Percentiles rank a stretch among this genome's conserved stretches.
Evolutionary conservation across 768 basidiomycete genomes (phyloP).

Genomic region (Mycena alexandri): DNA sequence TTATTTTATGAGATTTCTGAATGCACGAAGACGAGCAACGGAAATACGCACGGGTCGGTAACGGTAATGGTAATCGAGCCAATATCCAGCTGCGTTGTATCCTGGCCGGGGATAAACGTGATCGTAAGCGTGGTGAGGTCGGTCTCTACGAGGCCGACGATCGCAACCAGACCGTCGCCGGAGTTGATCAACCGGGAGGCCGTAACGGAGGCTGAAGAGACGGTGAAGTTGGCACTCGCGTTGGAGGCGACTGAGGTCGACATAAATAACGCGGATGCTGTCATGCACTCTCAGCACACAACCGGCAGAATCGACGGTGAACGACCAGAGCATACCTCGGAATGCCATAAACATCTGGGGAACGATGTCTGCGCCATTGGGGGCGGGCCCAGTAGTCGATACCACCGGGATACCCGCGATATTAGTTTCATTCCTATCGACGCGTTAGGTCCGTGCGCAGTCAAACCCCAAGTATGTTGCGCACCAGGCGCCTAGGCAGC

Average conservation of each 20-base stretch:
- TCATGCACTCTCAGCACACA: too few species aligned
- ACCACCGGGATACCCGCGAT: conserved; percentile 43
- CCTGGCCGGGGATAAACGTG: conserved; percentile 49
- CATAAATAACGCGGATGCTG: conserved; percentile 61
- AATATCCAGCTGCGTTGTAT: conserved; percentile 53
- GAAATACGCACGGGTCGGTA: conserved; percentile 39
- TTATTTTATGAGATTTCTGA: background rate
- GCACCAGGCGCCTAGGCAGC: conserved; percentile 62
- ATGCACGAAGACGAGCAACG: background rate
- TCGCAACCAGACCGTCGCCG: conserved; percentile 51
- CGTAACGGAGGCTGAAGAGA: conserved; percentile 53
- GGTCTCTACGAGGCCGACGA: conserved; percentile 55
- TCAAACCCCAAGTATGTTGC: conserved; percentile 15
- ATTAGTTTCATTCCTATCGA: conserved; percentile 45
- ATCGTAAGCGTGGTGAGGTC: conserved; percentile 58
- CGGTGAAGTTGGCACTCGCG: conserved; percentile 65
- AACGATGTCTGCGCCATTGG: conserved; percentile 55
- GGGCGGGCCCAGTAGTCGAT: conserved; percentile 59
- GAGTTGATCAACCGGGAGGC: conserved; percentile 57
- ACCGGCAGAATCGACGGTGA: background rate
- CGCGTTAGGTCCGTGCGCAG: background rate
- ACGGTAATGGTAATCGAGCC: conserved; percentile 54
- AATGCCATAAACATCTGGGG: conserved; percentile 72
- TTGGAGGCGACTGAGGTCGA: conserved; percentile 59
- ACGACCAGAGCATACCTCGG: conserved; percentile 54